Conservation (phyloP, 2,329 filamentous ascomycete genomes). For the Diaporthe velutina region DNA sequence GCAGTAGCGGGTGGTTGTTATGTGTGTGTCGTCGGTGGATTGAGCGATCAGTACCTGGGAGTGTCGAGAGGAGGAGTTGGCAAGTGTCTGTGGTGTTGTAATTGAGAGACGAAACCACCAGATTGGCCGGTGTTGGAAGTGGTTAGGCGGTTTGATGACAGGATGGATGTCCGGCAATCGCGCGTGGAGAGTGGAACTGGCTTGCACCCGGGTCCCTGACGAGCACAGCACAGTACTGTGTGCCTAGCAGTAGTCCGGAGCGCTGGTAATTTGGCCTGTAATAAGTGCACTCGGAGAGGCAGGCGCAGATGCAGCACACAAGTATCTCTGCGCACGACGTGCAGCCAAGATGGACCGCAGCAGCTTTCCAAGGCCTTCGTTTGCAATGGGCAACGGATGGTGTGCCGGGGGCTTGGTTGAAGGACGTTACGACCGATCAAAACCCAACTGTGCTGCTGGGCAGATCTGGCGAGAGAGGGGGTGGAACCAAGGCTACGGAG, state of each 20-base stretch:
- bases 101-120: slow-evolving; percentile 34
- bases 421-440: background rate
- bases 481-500: background rate
- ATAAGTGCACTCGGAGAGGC: background rate
- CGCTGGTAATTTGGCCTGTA: background rate
- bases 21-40: slow-evolving; percentile 1
- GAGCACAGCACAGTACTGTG: background rate
- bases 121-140: slow-evolving; percentile 28
- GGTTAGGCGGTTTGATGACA: slow-evolving; percentile 34
- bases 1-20: slow-evolving; percentile 5
- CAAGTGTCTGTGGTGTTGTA: slow-evolving; percentile 23
- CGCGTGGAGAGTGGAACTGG: slow-evolving; percentile 1
- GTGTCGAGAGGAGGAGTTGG: slow-evolving; percentile 23
- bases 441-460: background rate
- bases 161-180: slow-evolving; percentile 30
- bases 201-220: slow-evolving; percentile 15
- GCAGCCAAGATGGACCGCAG: background rate
- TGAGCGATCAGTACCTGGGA: background rate
- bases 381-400: slow-evolving; percentile 4
- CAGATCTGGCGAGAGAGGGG: slow-evolving; percentile 16
- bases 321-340: background rate
- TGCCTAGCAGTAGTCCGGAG: background rate
- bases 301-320: background rate
- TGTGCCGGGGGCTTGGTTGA: background rate
- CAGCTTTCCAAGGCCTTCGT: slow-evolving; percentile 1